These are phyloP conservation scores for Leishmania aethiopica DNA, from an alignment of 208 protist genomes.

Conservation along the genomic window DNA sequence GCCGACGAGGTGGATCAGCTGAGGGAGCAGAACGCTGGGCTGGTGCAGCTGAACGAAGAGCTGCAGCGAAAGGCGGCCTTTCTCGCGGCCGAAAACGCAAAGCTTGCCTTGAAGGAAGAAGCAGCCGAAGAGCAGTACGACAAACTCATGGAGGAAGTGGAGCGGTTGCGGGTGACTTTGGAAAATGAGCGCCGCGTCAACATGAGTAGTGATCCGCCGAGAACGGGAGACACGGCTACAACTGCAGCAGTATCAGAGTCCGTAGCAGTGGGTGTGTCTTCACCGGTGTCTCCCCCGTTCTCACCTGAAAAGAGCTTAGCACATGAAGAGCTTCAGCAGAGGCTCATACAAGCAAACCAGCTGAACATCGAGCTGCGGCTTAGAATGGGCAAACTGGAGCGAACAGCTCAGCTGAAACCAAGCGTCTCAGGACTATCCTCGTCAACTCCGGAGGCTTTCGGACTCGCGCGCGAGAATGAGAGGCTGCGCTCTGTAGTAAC, in stretches of 20 bases:
- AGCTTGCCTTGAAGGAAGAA: slow-evolving; percentile 11
- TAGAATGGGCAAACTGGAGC: slow-evolving; percentile 24
- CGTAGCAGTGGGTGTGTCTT: not conserved
- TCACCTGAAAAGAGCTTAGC: not conserved
- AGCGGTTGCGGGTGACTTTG: not conserved
- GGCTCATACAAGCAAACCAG: slow-evolving; percentile 26
- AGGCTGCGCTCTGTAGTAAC: slow-evolving; percentile 2
- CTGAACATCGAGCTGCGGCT: slow-evolving; percentile 38
- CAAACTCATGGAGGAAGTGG: slow-evolving; percentile 26
- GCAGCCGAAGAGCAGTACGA: slow-evolving; percentile 35
- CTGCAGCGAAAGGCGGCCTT: slow-evolving; percentile 33
- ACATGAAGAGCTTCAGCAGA: slow-evolving; percentile 26
- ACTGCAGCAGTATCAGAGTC: not conserved
- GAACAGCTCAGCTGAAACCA: not conserved
- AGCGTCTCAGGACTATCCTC: not conserved
- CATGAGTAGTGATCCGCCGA: not conserved
- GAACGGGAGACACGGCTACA: not conserved
- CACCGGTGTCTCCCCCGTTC: not conserved
- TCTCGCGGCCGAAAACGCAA: slow-evolving; percentile 29
- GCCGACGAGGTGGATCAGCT: slow-evolving; percentile 17
- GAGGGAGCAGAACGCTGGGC: slow-evolving; percentile 18
- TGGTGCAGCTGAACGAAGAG: slow-evolving; percentile 24
- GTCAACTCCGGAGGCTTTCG: not conserved
- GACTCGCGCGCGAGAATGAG: slow-evolving; percentile 18
- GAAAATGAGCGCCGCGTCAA: not conserved